Conservation (phyloP, 805 yeast species). For the Wickerhamiella allomyrinae region DNA sequence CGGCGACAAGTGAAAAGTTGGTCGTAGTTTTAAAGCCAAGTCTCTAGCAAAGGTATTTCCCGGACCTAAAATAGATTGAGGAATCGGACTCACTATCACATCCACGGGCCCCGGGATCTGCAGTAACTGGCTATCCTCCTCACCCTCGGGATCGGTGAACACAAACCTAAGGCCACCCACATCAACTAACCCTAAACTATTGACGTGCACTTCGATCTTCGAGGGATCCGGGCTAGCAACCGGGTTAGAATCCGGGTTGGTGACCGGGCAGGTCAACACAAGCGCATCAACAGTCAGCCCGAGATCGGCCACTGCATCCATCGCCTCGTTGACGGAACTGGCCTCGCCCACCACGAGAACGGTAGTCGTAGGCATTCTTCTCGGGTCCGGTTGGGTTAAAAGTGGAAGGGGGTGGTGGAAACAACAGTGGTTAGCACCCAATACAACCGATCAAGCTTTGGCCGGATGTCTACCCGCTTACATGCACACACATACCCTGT, state of each 20-base stretch:
- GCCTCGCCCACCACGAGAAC: not conserved
- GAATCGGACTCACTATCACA: not conserved
- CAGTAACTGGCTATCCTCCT: too few relatives aligned
- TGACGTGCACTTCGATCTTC: not conserved
- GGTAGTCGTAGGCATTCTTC: not conserved
- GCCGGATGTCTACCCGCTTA: too few relatives aligned
- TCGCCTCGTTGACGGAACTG: not conserved
- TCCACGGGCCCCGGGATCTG: not conserved
- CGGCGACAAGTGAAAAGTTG: not conserved
- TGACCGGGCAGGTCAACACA: not conserved
- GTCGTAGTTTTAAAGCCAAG: not conserved
- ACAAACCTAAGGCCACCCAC: not conserved
- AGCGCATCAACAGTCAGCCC: not conserved
- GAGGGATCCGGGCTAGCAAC: too few relatives aligned
- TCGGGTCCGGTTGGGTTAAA: too few relatives aligned
- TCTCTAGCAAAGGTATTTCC: not conserved
- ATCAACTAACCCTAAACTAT: not conserved
- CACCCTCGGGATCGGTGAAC: not conserved
- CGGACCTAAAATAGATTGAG: not conserved
- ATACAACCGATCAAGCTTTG: too few relatives aligned
- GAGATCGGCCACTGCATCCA: not conserved
- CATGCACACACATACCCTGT: too few relatives aligned
- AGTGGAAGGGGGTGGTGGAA: too few relatives aligned
- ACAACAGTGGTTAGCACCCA: too few relatives aligned
- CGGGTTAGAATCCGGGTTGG: too few relatives aligned